Base-by-base conservation (phyloP, 2,329 filamentous ascomycete genomes). In the Westerdykella aurantiaca region DNA sequence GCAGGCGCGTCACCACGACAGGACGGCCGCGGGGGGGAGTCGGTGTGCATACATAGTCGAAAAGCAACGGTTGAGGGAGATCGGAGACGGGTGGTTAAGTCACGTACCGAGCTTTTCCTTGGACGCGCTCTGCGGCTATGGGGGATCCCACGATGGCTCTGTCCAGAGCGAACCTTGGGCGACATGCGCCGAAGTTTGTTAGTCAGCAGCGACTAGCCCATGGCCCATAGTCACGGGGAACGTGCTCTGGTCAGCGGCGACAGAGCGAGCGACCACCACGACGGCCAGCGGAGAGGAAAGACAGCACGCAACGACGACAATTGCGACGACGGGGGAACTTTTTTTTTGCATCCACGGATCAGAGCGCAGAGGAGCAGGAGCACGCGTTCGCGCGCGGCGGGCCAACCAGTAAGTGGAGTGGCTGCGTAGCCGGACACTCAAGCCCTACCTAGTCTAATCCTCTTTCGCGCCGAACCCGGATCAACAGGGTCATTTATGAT, bases 361-460 rank as follows among this genome's bases (percentile, higher is more conserved):
- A 14, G n/a, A 18, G 33, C 33, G n/a, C 17, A 14, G 33, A 35
- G 33, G 9, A 35, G 33, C 33, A 35, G 33, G 41, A 52, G 45
- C 44, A 50, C 51, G 49, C 49, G 51, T 52, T 49, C 42, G 43
- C 48, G 47, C 43, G 53, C 52, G 52, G 33, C 33, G 33, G 18
- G 29, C 53, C 54, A 52, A 47, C 58, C 60, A 64, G 57, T 35
- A 16, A 16, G 33, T 60, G 39, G 55, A 63, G 62, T 66, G 62
- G 59, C 62, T 64, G 57, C 58, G 53, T 56, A 55, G 52, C 57
- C 60, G 56, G 55, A 55, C 54, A 58, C 53, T 57, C 58, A 58
- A 56, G 58, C 60, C 60, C 57, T 58, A 29, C 25, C 25, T 12
- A 59, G 56, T 46, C 62, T 64, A 64, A 60, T 59, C 53, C 47